Evolutionary conservation across 1,284 basidiomycete genomes (phyloP).

Genomic region (Veloboletus limbatus): DNA sequence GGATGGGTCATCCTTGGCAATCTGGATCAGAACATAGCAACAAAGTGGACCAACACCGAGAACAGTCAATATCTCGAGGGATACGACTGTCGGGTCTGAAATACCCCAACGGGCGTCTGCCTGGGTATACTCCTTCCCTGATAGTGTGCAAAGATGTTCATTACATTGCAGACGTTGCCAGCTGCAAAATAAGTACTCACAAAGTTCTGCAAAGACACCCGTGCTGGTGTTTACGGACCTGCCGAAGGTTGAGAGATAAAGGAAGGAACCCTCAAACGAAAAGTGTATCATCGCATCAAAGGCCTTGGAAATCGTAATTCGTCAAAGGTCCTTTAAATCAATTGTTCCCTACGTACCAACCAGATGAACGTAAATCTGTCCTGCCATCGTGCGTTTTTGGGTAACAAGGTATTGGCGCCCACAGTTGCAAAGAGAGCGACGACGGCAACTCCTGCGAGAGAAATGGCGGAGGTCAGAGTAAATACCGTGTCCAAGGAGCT

Average conservation of each 20-base stretch:
- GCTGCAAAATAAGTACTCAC: conserved; percentile 41
- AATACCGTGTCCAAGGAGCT: conserved; percentile 41
- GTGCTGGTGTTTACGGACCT: conserved; percentile 65
- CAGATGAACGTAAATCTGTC: conserved; percentile 71
- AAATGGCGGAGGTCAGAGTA: conserved; percentile 62
- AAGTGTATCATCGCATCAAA: conserved; percentile 82
- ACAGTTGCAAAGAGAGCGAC: conserved; percentile 50
- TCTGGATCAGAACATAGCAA: conserved; percentile 64
- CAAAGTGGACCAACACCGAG: conserved; percentile 72
- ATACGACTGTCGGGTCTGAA: conserved; percentile 75
- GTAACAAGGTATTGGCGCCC: conserved; percentile 52
- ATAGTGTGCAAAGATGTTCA: background rate
- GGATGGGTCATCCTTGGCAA: conserved; percentile 60
- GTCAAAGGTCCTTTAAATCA: background rate
- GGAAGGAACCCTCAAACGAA: conserved; percentile 73
- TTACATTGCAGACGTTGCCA: conserved; percentile 1
- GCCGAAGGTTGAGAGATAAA: conserved; percentile 72
- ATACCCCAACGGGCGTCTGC: conserved; percentile 80
- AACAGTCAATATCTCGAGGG: conserved; percentile 79
- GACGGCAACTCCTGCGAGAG: conserved; percentile 55
- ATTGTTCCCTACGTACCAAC: conserved; percentile 46
- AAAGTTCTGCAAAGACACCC: conserved; percentile 73
- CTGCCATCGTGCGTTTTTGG: conserved; percentile 58
- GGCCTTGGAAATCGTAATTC: conserved; percentile 39
- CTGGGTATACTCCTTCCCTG: conserved; percentile 66